Base-by-base conservation (phyloP, 2,329 filamentous ascomycete genomes). In the Calonectria leucothoes region DNA sequence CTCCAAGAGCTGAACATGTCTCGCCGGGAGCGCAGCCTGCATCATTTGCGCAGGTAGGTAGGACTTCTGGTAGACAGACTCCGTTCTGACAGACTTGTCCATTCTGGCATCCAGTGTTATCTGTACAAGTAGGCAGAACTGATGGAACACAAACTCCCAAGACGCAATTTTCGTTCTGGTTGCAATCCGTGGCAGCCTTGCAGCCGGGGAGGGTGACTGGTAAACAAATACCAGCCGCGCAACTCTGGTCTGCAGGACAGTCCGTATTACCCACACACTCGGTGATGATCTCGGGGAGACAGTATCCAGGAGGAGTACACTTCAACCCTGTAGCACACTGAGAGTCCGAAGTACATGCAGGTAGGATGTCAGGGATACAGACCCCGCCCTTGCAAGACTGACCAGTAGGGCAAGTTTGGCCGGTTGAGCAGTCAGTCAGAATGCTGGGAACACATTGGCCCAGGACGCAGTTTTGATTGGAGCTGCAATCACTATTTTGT, bases 321-420 rank as follows among this genome's bases (percentile, higher is more conserved):
- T 1, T 39, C 31, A 39, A 17, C 15, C 49, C 15, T 29, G 49
- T 2, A 14, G 29, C 61, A 66, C 29, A 23, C 51, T 39, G 33
- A 7, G 37, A 27, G 35, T 66, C 63, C 2, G 42, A 64, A 11
- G 51, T 25, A 15, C 69, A 71, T 23, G 31, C 35, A n/a, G 69
- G 63, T 6, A 71, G 39, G 11, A 61, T 42, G n/a, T 33, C 52
- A 0, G 69, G 69, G 3, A 71, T 31, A 48, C 69, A 71, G 4
- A 71, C 15, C 8, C 69, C 69, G 8, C 31, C 25, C 6, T 52
- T 71, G 15, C 69, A 71, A 7, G 37, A 55, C 31, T 71, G 69
- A 1, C 37, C 27, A 17, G 61, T 4, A 1, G 45, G 23, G 5
- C 69, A 71, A 8, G 49, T 20, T 1, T 39, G 17, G 6, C 49